Conservation (phyloP, 305 asterid species). For the Fraxinus sp. region DNA sequence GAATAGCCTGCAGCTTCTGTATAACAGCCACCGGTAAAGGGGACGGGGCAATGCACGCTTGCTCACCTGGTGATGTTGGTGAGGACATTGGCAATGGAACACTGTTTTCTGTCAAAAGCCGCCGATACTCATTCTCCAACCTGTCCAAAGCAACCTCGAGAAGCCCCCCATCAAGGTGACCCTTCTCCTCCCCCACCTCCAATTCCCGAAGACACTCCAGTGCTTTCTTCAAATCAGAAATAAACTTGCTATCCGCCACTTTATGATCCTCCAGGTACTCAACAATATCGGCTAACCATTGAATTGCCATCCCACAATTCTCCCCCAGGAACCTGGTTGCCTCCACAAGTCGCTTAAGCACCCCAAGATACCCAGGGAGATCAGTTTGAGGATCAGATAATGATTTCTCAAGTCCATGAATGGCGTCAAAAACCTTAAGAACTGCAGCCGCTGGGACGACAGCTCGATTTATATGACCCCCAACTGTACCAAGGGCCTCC, state of each 20-base stretch:
- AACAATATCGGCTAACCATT: conserved; percentile 84
- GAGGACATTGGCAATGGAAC: conserved; percentile 75
- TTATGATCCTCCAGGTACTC: conserved; percentile 87
- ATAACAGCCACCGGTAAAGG: conserved; percentile 74
- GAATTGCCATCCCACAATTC: conserved; percentile 87
- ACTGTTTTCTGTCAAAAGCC: conserved; percentile 60
- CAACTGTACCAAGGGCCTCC: conserved; percentile 40
- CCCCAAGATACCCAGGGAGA: conserved; percentile 78
- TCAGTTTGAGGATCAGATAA: conserved; percentile 81
- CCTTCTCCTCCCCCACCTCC: conserved; percentile 66
- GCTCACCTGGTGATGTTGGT: conserved; percentile 50
- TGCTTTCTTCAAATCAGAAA: conserved; percentile 59
- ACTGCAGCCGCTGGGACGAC: background rate
- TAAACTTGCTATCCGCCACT: conserved; percentile 70
- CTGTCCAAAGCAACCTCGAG: conserved; percentile 66
- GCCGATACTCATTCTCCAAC: conserved; percentile 63
- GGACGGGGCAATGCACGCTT: conserved; percentile 73
- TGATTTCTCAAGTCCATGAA: conserved; percentile 31
- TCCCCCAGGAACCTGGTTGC: conserved; percentile 74
- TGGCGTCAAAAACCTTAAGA: background rate
- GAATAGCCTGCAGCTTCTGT: conserved; percentile 76
- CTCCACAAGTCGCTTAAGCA: conserved; percentile 80
- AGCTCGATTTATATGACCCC: conserved; percentile 25
- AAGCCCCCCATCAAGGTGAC: conserved; percentile 82
- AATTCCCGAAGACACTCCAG: conserved; percentile 48